Evolutionary conservation across 768 basidiomycete genomes (phyloP).

Genomic region (Mycena amicta): DNA sequence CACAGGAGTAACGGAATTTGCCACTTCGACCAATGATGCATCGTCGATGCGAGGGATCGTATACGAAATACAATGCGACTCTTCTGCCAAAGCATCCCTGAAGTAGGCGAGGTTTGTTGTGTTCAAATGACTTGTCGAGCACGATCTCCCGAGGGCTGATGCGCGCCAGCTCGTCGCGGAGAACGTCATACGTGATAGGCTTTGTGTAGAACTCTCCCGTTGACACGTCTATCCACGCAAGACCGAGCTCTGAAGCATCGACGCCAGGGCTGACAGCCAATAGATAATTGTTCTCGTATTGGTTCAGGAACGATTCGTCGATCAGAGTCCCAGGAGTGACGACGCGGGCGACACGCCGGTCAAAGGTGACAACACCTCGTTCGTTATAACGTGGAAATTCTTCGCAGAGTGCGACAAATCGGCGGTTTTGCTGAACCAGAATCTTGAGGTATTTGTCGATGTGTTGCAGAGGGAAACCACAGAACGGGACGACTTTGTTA

Average conservation of each 20-base stretch:
- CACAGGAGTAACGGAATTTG: slow-evolving; percentile 11
- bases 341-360: slow-evolving; percentile 82
- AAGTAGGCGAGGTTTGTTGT: slow-evolving; percentile 47
- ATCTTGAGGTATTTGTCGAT: slow-evolving; percentile 86
- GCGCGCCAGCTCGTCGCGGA: slow-evolving; percentile 83
- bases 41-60: slow-evolving; percentile 24
- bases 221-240: slow-evolving; percentile 95
- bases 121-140: slow-evolving; percentile 47
- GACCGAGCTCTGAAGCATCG: slow-evolving; percentile 43
- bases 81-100: slow-evolving; percentile 51
- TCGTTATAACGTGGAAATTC: slow-evolving; percentile 66
- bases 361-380: slow-evolving; percentile 61
- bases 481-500: slow-evolving; percentile 73
- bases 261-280: slow-evolving; percentile 56
- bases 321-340: slow-evolving; percentile 94
- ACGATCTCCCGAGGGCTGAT: slow-evolving; percentile 85
- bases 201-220: slow-evolving; percentile 93
- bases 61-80: slow-evolving; percentile 58
- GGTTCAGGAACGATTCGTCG: slow-evolving; percentile 86
- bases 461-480: slow-evolving; percentile 87
- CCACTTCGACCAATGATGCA: not conserved
- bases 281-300: slow-evolving; percentile 88
- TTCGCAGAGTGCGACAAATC: slow-evolving; percentile 92
- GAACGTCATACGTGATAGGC: slow-evolving; percentile 46
- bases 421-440: slow-evolving; percentile 79